Conservation (phyloP, 1,139 yeast genomes). For the Candida buenavistaensis region DNA sequence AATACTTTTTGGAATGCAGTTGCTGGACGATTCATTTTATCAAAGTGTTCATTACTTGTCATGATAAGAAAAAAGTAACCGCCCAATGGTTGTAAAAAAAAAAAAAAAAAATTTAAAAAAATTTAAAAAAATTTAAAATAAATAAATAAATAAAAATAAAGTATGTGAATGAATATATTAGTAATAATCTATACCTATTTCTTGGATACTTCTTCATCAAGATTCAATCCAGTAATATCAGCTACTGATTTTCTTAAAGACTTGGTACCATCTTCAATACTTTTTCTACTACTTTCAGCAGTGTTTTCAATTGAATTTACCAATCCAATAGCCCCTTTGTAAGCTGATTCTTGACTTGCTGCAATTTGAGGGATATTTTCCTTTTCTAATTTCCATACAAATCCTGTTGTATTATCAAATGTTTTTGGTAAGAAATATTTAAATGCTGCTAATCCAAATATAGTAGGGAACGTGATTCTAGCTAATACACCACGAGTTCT, state of each 20-base stretch:
- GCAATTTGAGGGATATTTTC: conserved; percentile 66
- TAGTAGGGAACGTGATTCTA: conserved; percentile 61
- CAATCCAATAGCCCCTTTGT: conserved; percentile 47
- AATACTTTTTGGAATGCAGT: conserved; percentile 32
- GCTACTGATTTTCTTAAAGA: conserved; percentile 51
- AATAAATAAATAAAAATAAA: not conserved
- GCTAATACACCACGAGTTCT: conserved; percentile 67
- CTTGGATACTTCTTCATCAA: conserved; percentile 62
- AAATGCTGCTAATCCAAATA: conserved; percentile 70
- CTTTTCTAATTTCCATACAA: conserved; percentile 68
- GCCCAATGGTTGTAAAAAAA: not conserved
- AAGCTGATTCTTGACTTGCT: conserved; percentile 55
- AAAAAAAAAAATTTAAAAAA: too few species aligned
- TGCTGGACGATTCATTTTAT: conserved; percentile 24
- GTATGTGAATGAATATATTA: not conserved
- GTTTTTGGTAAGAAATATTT: conserved; percentile 78
- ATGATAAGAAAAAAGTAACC: not conserved
- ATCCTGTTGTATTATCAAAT: conserved; percentile 59
- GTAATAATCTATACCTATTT: conserved; percentile 21
- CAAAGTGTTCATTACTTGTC: conserved; percentile 3
- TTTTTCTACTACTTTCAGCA: conserved; percentile 37
- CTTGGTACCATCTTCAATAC: conserved; percentile 40
- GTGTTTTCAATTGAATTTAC: conserved; percentile 41
- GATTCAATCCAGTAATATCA: conserved; percentile 65
- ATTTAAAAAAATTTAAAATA: too few species aligned